A percentile compares a stretch with the other conserved stretches of the same genome.
Conservation (phyloP, 345 rosid species). For the Triadica sebifera region DNA sequence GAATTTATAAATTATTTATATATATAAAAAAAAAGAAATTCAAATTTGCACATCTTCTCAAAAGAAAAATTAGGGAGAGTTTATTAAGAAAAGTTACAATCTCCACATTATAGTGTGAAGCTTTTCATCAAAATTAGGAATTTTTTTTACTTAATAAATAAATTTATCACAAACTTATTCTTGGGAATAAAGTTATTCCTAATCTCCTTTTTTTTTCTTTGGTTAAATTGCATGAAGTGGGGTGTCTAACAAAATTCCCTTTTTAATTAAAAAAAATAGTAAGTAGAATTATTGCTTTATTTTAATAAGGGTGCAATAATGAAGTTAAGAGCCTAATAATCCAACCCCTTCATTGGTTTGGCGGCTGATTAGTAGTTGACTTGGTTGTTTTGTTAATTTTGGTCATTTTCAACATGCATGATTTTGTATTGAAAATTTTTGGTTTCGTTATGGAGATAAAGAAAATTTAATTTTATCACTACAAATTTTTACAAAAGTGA, state of each 20-base stretch:
- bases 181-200: background rate
- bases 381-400: background rate
- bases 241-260: background rate
- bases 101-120: too few species aligned
- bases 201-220: background rate
- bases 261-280: background rate
- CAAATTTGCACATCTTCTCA: too few species aligned
- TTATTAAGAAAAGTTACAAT: background rate
- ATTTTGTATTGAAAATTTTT: background rate
- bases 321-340: background rate
- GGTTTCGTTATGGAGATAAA: too few species aligned
- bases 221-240: too few species aligned
- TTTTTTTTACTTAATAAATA: background rate
- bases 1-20: too few species aligned
- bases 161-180: background rate
- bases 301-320: too few species aligned
- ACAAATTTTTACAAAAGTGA: too few species aligned
- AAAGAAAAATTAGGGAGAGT: too few species aligned
- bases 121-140: background rate
- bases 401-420: background rate
- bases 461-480: too few species aligned
- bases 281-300: background rate
- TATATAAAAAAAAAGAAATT: too few species aligned
- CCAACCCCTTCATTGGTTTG: constrained; percentile 5
- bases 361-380: background rate